Percentiles rank a stretch among this genome's conserved stretches.
Conservation (phyloP, 2,329 filamentous ascomycete genomes). For the Graphilbum sp. region DNA sequence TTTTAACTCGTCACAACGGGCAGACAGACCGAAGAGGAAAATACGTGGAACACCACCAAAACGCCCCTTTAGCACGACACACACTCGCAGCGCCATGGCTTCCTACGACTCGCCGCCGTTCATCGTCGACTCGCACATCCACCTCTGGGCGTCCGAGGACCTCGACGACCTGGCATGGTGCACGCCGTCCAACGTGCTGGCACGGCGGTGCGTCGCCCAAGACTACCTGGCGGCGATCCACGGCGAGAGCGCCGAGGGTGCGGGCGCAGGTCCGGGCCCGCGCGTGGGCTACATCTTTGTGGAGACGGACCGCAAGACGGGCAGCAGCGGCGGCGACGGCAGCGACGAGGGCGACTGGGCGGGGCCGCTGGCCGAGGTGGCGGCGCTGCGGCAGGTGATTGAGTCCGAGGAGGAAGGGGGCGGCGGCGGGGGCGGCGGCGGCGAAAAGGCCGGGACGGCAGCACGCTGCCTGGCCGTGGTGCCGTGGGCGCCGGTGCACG, state of each 20-base stretch:
- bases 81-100: too few species aligned
- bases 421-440: slow-evolving; percentile 38
- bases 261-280: slow-evolving; percentile 14
- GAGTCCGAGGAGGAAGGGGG: slow-evolving; percentile 32
- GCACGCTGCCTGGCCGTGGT: slow-evolving; percentile 53
- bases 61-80: too few species aligned
- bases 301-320: slow-evolving; percentile 61
- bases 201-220: slow-evolving; percentile 44
- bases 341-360: slow-evolving; percentile 44
- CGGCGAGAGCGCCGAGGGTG: slow-evolving; percentile 14
- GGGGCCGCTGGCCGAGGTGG: slow-evolving; percentile 55
- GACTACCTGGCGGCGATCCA: slow-evolving; percentile 32
- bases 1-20: too few species aligned
- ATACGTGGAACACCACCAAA: neutral
- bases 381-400: slow-evolving; percentile 49
- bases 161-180: slow-evolving; percentile 55
- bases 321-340: slow-evolving; percentile 37
- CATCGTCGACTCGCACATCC: slow-evolving; percentile 83
- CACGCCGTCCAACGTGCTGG: slow-evolving; percentile 39
- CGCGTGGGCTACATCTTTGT: slow-evolving; percentile 63
- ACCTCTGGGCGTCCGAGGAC: slow-evolving; percentile 63
- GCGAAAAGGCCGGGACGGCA: slow-evolving; percentile 38
- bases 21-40: too few species aligned
- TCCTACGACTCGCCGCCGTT: slow-evolving; percentile 7
- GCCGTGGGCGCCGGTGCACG: slow-evolving; percentile 72